Percentiles rank a stretch among this genome's conserved stretches.
These are phyloP conservation scores for Penicillium sumatraense DNA, from an alignment of 2,329 filamentous ascomycete species.

Conservation along the genomic window DNA sequence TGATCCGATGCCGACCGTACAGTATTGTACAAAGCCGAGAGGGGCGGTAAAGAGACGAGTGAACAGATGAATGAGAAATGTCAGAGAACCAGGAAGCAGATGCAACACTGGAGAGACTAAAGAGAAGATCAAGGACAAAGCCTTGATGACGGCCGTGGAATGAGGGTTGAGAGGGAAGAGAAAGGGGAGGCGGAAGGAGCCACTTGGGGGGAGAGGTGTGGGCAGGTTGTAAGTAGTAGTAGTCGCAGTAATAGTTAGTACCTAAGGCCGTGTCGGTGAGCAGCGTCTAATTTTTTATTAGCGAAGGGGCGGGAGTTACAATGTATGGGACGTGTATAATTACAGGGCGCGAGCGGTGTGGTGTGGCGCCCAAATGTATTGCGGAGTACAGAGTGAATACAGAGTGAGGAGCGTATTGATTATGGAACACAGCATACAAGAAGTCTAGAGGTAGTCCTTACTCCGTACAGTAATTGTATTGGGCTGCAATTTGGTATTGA, in stretches of 20 bases:
- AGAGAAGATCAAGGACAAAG: slow-evolving; percentile 28
- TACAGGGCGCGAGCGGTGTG: background rate
- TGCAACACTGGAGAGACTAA: slow-evolving; percentile 11
- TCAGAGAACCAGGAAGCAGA: background rate
- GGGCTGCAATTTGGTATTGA: too few species aligned
- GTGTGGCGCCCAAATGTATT: background rate
- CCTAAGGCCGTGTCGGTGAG: too few species aligned
- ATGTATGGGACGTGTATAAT: background rate
- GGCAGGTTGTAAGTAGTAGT: slow-evolving; percentile 8
- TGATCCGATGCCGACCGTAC: slow-evolving; percentile 4
- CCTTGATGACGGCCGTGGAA: slow-evolving; percentile 25
- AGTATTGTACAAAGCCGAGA: background rate
- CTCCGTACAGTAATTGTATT: too few species aligned
- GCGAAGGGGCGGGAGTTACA: slow-evolving; percentile 20
- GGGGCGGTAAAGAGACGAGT: background rate
- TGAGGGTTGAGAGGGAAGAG: slow-evolving; percentile 17
- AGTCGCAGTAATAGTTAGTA: slow-evolving; percentile 36
- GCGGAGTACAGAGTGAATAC: background rate
- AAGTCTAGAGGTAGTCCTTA: too few species aligned
- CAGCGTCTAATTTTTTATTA: slow-evolving; percentile 23
- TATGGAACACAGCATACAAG: too few species aligned
- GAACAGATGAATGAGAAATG: background rate
- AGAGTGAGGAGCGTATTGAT: too few species aligned
- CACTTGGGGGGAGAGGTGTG: slow-evolving; percentile 14
- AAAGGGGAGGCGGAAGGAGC: slow-evolving; percentile 22